Base-by-base conservation (phyloP, 805 yeast species). In the Komagataella kurtzmanii region DNA sequence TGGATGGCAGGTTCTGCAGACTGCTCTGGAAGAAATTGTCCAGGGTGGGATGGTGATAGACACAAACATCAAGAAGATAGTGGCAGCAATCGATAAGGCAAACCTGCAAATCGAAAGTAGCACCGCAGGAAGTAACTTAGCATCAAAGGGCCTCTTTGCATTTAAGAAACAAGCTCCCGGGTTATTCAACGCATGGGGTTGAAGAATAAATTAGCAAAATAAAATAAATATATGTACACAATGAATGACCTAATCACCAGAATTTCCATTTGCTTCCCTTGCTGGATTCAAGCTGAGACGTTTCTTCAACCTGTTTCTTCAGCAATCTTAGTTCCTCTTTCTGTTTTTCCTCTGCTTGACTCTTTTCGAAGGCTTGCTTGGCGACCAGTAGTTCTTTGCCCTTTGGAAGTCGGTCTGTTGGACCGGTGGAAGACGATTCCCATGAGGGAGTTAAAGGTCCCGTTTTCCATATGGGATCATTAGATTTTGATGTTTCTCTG, bases 11-110 rank as follows among this genome's bases (percentile, higher is more conserved):
- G 95, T 89, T 4, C 70, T 91, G 36, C 95, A 91, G 63, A 84
- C 95, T 1, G 97, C 91, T 1, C 66, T 90, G 49, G 93, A 84
- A 59, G 98, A 93, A 60, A 85, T 93, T 40, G 83, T 93, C 1
- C 98, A 93, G 64, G 99, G 98, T 23, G 99, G 99, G 0, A 84
- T 93, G 95, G 99, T 93, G 7, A 86, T 93, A 44, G 99, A 93
- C 63, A 90, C 98, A 1, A 88, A 83, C 57, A 88, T 89, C 18
- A 62, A 70, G 23, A 79, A 84, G 54, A 89, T 93, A 43, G 97
- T 93, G 5, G 80, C 79, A 2, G 87, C 93, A 0, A 86, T 86
- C 8, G 95, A 86, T 65, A 85, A 79, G 48, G 84, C 86, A 30
- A 79, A 79, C 61, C 40, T 30, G 10, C 40, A 30, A 30, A 30